Conservation (phyloP, 2,329 filamentous ascomycete species). For the Penicillium expansum region DNA sequence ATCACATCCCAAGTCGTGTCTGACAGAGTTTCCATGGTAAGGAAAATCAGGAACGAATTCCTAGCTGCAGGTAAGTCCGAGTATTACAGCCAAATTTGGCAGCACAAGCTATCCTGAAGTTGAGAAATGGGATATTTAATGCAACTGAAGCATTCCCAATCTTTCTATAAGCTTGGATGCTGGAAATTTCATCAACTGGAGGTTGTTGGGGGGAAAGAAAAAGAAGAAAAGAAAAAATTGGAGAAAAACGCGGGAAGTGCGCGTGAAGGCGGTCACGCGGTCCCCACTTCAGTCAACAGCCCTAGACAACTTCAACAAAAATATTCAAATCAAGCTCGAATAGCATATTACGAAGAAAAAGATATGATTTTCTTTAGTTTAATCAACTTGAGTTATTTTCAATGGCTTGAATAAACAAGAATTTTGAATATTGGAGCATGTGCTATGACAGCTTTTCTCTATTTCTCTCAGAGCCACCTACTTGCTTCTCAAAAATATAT, state of each 20-base stretch:
- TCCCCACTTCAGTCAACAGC: constrained; percentile 3
- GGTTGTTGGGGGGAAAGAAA: background rate
- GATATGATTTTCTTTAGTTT: too few relatives aligned
- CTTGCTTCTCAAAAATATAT: background rate
- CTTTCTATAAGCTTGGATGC: background rate
- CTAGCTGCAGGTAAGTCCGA: constrained; percentile 24
- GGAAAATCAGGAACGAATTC: constrained; percentile 4
- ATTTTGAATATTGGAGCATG: background rate
- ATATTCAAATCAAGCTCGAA: background rate
- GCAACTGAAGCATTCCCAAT: constrained; percentile 4
- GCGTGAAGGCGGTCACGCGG: constrained; percentile 8
- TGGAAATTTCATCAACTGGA: background rate
- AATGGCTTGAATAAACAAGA: background rate
- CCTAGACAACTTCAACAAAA: background rate
- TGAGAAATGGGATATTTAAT: constrained; percentile 6
- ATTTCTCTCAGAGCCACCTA: background rate
- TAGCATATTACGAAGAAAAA: background rate
- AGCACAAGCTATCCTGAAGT: constrained; percentile 25
- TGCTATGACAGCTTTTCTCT: background rate
- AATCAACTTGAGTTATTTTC: background rate
- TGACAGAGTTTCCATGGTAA: constrained; percentile 67
- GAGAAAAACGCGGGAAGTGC: constrained; percentile 7
- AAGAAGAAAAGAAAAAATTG: constrained; percentile 5
- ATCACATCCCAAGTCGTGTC: constrained; percentile 76
- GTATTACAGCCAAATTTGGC: constrained; percentile 11